Evolutionary conservation across 2,329 filamentous ascomycete species (phyloP), one percentile per base, ranked within the genome.

Genomic region (Escovopsis sp.): DNA sequence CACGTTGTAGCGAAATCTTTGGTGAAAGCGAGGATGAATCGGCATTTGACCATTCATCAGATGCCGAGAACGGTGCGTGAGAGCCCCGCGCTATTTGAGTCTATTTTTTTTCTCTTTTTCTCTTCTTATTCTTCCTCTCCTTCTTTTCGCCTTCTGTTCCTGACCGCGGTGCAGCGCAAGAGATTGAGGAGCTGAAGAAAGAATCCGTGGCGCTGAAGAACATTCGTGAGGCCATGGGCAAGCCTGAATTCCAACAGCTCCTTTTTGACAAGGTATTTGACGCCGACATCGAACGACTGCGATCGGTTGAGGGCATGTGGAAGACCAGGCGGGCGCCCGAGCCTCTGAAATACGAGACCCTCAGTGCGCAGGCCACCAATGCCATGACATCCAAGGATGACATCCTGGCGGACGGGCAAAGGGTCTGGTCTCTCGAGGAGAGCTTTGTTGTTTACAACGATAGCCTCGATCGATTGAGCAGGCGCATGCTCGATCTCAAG

Each of bases 231-330:
- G 78, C 86, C 0, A 82, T 94, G 57, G 87, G 85, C 29, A 87
- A 80, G 0, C 66, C 76, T 1, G 72, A 82, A 5, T 96, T 96
- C 52, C 68, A 82, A 1, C 71, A 78, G 48, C 74, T 84, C 54
- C 76, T 98, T 1, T 96, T 96, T 55, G 76, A 94, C 55, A 98
- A 96, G 58, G 88, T 96, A 3, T 98, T 91, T 62, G 75, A 79
- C 47, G 70, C 82, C 39, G 91, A 98, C 54, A 83, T 98, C 42
- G 70, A 81, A 48, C 76, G 91, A 13, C 60, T 98, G 43, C 73
- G 79, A 34, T 83, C 81, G 12, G 93, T 95, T 75, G 81, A 91
- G 55, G 89, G 93, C 48, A 94, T 96, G 86, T 98, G 91, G 91
- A 93, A 87, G 61, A 79, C 76, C 4, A 75, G 87, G 49, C 75